phyloP scores from a whole-genome alignment of 2,329 filamentous ascomycete genomes.

The Scopulariopsis brevicaulis region DNA sequence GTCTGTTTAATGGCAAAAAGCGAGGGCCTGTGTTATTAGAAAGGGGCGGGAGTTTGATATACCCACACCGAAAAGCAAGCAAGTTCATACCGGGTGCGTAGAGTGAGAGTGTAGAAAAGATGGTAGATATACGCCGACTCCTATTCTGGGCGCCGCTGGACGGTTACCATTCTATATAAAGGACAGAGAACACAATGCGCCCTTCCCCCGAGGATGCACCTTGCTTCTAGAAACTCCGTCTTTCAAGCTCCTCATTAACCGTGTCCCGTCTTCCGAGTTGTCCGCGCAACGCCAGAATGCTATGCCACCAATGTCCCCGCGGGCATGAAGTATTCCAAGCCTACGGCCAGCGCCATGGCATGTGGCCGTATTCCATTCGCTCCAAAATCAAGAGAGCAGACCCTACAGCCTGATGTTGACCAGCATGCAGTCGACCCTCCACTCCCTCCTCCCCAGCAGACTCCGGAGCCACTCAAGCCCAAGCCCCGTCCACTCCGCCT shows the following conservation, averaged over 20 bases:
- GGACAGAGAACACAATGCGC: background rate
- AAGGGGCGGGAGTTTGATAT: no score
- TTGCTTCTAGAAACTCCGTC: background rate
- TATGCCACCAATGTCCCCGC: background rate
- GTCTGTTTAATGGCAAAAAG: no score
- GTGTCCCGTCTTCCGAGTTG: background rate
- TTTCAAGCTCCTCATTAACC: background rate
- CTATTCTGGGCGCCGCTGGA: background rate
- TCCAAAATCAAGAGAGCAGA: background rate
- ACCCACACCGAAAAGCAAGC: no score
- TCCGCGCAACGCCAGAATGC: background rate
- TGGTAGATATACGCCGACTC: no score
- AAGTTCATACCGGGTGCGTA: no score
- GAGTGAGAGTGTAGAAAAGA: no score
- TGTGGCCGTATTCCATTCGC: background rate
- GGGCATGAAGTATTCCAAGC: background rate
- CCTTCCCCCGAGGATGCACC: background rate
- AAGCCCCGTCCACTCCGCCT: conserved; percentile 60
- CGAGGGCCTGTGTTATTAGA: no score
- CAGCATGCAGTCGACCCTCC: conserved; percentile 85
- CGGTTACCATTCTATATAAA: background rate
- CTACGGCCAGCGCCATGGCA: background rate
- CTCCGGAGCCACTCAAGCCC: conserved; percentile 81
- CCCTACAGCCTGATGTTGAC: conserved; percentile 63
- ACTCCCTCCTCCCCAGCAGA: conserved; percentile 71